Conservation (phyloP, 306 rosid species). For the Castanea mollissima region DNA sequence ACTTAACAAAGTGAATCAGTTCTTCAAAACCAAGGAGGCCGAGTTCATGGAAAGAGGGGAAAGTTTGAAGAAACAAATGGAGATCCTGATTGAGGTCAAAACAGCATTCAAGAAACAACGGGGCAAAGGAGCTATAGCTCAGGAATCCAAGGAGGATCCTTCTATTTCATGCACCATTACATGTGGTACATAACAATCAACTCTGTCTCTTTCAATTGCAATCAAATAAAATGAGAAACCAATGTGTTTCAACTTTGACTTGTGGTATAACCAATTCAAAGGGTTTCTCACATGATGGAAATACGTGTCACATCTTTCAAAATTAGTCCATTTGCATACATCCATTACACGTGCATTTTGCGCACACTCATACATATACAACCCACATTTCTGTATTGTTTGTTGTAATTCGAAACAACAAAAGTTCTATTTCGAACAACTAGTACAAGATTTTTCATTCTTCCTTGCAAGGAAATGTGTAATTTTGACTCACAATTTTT, state of each 20-base stretch:
- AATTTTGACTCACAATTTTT: neutral
- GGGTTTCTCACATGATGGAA: neutral
- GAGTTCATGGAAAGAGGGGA: slow-evolving; percentile 93
- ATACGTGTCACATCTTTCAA: neutral
- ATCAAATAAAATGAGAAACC: neutral
- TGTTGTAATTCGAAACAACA: too few relatives aligned
- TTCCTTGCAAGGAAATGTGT: neutral
- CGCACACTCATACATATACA: neutral
- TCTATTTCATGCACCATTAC: slow-evolving; percentile 80
- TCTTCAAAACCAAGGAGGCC: slow-evolving; percentile 68
- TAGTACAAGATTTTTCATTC: neutral
- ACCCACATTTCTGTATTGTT: neutral
- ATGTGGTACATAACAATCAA: slow-evolving; percentile 49
- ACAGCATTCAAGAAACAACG: slow-evolving; percentile 51
- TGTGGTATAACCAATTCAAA: neutral
- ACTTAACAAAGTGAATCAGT: slow-evolving; percentile 84
- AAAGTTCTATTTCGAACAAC: neutral
- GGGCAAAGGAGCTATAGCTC: slow-evolving; percentile 35
- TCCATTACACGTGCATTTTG: neutral
- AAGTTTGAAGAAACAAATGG: slow-evolving; percentile 76
- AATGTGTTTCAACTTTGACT: slow-evolving; percentile 6
- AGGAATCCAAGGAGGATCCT: slow-evolving; percentile 68
- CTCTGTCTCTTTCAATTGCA: neutral
- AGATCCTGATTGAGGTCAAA: slow-evolving; percentile 68
- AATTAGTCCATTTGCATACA: neutral